A percentile compares a stretch with the other conserved stretches of the same genome.
These are phyloP conservation scores for Anaeromyces robustus DNA, from an alignment of 192 early-diverging fungal genomes.

Conservation along the genomic window DNA sequence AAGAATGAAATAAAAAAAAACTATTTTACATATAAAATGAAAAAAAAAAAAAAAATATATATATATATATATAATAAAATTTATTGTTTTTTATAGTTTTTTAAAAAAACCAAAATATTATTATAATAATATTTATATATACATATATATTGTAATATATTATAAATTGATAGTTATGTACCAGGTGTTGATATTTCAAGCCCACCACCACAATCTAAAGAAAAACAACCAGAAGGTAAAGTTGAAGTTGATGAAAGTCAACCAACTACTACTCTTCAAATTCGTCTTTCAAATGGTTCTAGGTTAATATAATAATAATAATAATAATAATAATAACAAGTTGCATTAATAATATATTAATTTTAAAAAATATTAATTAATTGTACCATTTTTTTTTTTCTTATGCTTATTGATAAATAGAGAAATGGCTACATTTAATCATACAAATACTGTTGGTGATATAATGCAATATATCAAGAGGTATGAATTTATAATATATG, in stretches of 20 bases:
- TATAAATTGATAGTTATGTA: slow-evolving; percentile 18
- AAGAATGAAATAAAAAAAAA: neutral
- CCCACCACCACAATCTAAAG: slow-evolving; percentile 1
- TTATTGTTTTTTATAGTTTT: too few species aligned
- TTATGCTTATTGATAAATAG: slow-evolving; percentile 12
- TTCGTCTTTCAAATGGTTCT: slow-evolving; percentile 79
- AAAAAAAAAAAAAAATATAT: too few species aligned
- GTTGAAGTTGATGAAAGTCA: slow-evolving; percentile 51
- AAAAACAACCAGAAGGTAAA: slow-evolving; percentile 7
- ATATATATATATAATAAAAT: slow-evolving; percentile 8
- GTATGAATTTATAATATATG: slow-evolving; percentile 11
- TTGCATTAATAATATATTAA: too few species aligned
- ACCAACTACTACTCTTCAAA: slow-evolving; percentile 77
- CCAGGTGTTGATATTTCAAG: slow-evolving; percentile 6
- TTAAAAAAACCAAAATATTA: too few species aligned
- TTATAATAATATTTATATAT: too few species aligned
- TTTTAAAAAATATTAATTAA: too few species aligned
- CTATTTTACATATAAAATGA: too few species aligned
- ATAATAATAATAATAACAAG: neutral
- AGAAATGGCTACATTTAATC: slow-evolving; percentile 79
- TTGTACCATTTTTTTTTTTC: neutral
- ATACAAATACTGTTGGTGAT: slow-evolving; percentile 77
- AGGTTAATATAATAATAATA: slow-evolving; percentile 13
- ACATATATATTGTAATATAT: too few species aligned
- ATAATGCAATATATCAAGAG: slow-evolving; percentile 57